Conservation (phyloP, 2,329 filamentous ascomycete genomes). For the Sporothrix euskadiensis region DNA sequence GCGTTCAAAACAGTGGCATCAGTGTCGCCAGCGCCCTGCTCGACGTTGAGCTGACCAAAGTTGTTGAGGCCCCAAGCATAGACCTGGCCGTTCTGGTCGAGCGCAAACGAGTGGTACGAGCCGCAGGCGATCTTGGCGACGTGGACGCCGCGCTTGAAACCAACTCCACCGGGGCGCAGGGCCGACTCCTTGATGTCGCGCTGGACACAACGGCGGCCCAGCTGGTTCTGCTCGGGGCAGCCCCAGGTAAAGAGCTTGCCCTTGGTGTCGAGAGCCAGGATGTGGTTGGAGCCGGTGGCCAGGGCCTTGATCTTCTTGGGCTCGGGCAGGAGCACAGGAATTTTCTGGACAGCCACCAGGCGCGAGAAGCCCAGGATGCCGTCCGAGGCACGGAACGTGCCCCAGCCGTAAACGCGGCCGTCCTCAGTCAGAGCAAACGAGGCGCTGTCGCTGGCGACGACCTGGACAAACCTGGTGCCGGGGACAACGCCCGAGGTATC, state of each 20-base stretch:
- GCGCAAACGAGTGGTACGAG: conserved; percentile 79
- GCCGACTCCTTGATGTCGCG: conserved; percentile 47
- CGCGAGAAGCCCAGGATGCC: conserved; percentile 48
- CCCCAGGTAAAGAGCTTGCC: conserved; percentile 71
- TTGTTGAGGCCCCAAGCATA: conserved; percentile 87
- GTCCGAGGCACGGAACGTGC: conserved; percentile 68
- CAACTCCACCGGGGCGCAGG: conserved; percentile 40
- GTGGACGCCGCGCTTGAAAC: conserved; percentile 54
- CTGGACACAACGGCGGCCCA: conserved; percentile 62
- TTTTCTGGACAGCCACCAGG: conserved; percentile 45
- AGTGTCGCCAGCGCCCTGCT: conserved; percentile 63
- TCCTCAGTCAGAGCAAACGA: conserved; percentile 75
- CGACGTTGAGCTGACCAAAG: conserved; percentile 73
- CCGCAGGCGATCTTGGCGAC: conserved; percentile 66
- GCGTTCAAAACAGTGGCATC: conserved; percentile 73
- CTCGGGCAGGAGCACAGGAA: conserved; percentile 58
- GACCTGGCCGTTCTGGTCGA: conserved; percentile 68
- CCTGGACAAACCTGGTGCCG: conserved; percentile 51
- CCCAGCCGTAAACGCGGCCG: conserved; percentile 79
- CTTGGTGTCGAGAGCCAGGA: conserved; percentile 65
- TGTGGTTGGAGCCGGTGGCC: conserved; percentile 68
- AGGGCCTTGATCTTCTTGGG: conserved; percentile 67
- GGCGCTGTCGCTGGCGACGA: conserved; percentile 72
- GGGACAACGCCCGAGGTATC: conserved; percentile 46
- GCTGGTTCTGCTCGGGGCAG: conserved; percentile 66